Conservation (phyloP, 2,329 filamentous ascomycete genomes). For the Epichloe uncinata region DNA sequence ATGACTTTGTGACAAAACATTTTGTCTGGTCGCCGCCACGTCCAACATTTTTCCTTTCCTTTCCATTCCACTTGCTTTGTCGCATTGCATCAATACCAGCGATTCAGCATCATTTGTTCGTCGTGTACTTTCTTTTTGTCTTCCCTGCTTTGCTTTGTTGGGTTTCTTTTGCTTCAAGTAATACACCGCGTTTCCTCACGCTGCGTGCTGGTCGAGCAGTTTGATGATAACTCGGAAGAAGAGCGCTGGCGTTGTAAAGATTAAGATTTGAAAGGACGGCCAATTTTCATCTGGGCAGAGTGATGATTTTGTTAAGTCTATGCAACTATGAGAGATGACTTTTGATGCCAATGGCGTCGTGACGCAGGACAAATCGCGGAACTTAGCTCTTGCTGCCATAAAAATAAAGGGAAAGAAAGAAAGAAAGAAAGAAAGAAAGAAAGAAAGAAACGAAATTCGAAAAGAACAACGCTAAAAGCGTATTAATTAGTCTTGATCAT, state of each 20-base stretch:
- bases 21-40: neutral
- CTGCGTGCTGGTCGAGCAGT: constrained; percentile 13
- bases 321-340: constrained; percentile 1
- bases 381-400: neutral
- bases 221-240: neutral
- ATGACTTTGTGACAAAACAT: neutral
- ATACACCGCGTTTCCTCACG: neutral
- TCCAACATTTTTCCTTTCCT: neutral
- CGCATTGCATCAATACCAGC: constrained; percentile 7
- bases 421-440: too few species aligned
- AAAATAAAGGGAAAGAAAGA: neutral
- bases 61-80: constrained; percentile 4
- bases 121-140: neutral
- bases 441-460: neutral
- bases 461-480: neutral
- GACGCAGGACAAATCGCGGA: neutral
- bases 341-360: neutral
- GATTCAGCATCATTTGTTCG: constrained; percentile 7
- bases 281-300: neutral
- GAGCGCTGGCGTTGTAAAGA: constrained; percentile 8
- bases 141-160: neutral
- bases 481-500: neutral
- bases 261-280: neutral
- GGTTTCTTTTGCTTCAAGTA: neutral
- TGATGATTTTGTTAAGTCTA: neutral